Conservation (phyloP, 495 filamentous ascomycete genomes). For the Xylaria acuta region DNA sequence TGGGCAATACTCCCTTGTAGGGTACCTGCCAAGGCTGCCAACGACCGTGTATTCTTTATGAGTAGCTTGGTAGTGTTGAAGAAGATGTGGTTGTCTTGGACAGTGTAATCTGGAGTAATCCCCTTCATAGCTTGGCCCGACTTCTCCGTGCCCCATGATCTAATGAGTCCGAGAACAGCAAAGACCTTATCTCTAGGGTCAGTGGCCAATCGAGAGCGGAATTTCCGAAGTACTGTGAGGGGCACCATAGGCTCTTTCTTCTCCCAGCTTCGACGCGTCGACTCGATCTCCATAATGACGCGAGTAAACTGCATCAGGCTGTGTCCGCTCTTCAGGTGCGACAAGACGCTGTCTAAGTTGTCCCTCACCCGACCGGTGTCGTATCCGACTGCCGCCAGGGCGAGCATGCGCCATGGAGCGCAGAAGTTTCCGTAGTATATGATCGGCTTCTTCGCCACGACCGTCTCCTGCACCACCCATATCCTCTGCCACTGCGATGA, state of each 20-base stretch:
- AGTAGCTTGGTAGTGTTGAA: slow-evolving; percentile 24
- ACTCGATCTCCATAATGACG: slow-evolving; percentile 32
- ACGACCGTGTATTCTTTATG: slow-evolving; percentile 26
- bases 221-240: slow-evolving; percentile 32
- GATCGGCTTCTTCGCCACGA: slow-evolving; percentile 19
- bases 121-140: slow-evolving; percentile 13
- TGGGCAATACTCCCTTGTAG: slow-evolving; percentile 16
- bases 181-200: slow-evolving; percentile 40
- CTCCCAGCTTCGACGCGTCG: slow-evolving; percentile 23
- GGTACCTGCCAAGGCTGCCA: slow-evolving; percentile 27
- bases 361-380: slow-evolving; percentile 18
- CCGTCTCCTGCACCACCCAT: slow-evolving; percentile 31
- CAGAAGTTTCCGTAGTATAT: slow-evolving; percentile 26
- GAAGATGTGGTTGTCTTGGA: slow-evolving; percentile 13
- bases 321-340: slow-evolving; percentile 17
- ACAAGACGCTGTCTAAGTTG: slow-evolving; percentile 7
- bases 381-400: slow-evolving; percentile 26
- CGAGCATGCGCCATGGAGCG: slow-evolving; percentile 27
- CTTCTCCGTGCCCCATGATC: slow-evolving; percentile 27
- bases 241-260: slow-evolving; percentile 22
- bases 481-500: slow-evolving; percentile 23
- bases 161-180: slow-evolving; percentile 34
- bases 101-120: slow-evolving; percentile 30
- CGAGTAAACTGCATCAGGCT: slow-evolving; percentile 27
- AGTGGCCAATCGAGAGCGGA: slow-evolving; percentile 31